phyloP scores from a whole-genome alignment of 257 asterid species.

The Verbena officinalis region DNA sequence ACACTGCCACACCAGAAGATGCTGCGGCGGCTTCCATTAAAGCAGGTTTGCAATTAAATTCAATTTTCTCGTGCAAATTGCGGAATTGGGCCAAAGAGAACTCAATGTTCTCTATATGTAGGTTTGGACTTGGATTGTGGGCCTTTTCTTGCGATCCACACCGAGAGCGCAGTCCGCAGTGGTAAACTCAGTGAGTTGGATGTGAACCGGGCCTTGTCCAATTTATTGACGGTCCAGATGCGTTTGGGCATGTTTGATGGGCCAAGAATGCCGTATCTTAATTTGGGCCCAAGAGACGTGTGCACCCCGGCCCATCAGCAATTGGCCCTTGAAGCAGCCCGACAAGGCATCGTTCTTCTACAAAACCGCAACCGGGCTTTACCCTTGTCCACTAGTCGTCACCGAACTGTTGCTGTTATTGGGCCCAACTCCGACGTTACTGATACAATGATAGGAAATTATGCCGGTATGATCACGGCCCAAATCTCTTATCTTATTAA shows the following conservation, averaged over 20 bases:
- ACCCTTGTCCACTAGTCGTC: constrained; percentile 57
- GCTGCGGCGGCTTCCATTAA: constrained; percentile 71
- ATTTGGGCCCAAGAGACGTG: constrained; percentile 80
- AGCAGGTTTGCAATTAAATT: constrained; percentile 53
- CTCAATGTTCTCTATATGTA: constrained; percentile 1
- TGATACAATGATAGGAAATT: constrained; percentile 84
- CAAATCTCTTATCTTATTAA: not conserved
- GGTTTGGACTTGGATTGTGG: constrained; percentile 97
- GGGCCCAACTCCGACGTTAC: constrained; percentile 94
- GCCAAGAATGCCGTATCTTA: constrained; percentile 50
- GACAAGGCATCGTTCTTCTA: constrained; percentile 84
- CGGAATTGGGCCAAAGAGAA: not conserved
- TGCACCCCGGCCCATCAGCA: constrained; percentile 77
- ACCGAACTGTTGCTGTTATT: constrained; percentile 65
- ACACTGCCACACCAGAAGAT: constrained; percentile 73
- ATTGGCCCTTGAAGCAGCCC: constrained; percentile 89
- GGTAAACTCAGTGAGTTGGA: constrained; percentile 61
- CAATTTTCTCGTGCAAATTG: not conserved
- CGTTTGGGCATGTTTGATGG: constrained; percentile 96
- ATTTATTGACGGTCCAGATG: constrained; percentile 75
- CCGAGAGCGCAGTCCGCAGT: constrained; percentile 60
- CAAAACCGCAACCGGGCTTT: constrained; percentile 64
- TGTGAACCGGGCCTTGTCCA: constrained; percentile 63
- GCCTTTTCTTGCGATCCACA: constrained; percentile 71
- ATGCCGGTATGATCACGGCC: constrained; percentile 57